Percentiles rank a stretch among this genome's conserved stretches.
Evolutionary conservation across 805 yeast species (phyloP).

Genomic region (Saccharomycopsis sp.): DNA sequence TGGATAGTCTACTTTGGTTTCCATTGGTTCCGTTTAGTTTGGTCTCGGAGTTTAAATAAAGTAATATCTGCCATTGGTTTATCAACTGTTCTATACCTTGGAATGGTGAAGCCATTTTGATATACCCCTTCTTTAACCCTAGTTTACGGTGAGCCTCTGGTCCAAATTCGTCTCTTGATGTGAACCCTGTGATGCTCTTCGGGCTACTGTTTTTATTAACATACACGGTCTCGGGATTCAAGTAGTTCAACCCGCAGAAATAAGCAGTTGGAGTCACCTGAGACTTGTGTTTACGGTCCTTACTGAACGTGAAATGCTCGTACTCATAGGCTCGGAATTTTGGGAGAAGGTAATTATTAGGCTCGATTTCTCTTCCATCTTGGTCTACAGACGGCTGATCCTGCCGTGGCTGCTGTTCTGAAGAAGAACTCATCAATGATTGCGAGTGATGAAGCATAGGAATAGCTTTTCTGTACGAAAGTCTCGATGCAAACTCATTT

Average conservation of each 20-base stretch:
- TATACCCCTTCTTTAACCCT: conserved; percentile 31
- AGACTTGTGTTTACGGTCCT: conserved; percentile 30
- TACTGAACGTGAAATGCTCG: conserved; percentile 33
- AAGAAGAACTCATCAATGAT: conserved; percentile 20
- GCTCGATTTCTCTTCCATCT: conserved; percentile 20
- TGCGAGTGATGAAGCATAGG: conserved; percentile 28
- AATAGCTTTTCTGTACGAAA: conserved; percentile 24
- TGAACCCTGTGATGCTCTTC: not conserved
- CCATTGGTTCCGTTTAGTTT: not conserved
- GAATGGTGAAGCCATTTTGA: conserved; percentile 26
- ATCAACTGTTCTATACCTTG: conserved; percentile 27
- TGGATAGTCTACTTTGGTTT: not conserved
- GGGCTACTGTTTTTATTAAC: conserved; percentile 8
- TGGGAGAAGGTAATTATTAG: conserved; percentile 22
- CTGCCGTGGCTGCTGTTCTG: conserved; percentile 26
- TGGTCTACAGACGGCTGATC: conserved; percentile 26
- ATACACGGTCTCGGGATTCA: conserved; percentile 22
- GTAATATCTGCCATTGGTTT: conserved; percentile 35
- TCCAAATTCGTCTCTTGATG: not conserved
- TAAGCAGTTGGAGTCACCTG: conserved; percentile 31
- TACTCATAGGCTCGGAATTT: conserved; percentile 32
- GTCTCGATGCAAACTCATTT: conserved; percentile 30
- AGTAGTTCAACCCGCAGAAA: conserved; percentile 31
- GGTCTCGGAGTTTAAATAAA: conserved; percentile 4
- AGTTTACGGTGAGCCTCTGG: conserved; percentile 10